Percentiles rank a stretch among this genome's conserved stretches.
These are phyloP conservation scores for Debaryomyces maramus DNA, from an alignment of 805 yeast genomes.

Conservation along the genomic window DNA sequence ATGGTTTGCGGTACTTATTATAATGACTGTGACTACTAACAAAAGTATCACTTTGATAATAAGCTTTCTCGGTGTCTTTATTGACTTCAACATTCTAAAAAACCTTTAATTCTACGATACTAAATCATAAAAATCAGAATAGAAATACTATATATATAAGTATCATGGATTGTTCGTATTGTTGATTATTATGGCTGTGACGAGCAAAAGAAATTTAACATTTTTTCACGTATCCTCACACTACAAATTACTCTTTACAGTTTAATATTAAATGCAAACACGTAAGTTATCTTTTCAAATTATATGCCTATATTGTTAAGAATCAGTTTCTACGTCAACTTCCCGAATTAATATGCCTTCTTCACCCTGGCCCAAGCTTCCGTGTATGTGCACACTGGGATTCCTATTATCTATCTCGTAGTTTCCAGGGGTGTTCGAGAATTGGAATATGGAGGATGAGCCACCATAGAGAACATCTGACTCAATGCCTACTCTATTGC, in stretches of 20 bases:
- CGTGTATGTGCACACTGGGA: constrained; percentile 52
- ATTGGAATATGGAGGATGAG: constrained; percentile 55
- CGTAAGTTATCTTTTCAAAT: not conserved
- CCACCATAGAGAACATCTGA: constrained; percentile 68
- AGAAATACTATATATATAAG: no score
- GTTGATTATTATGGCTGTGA: not conserved
- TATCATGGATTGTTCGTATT: no score
- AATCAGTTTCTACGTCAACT: constrained; percentile 47
- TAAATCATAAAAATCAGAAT: no score
- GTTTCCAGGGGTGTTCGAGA: constrained; percentile 33
- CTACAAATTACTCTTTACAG: not conserved
- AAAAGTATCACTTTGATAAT: constrained; percentile 12
- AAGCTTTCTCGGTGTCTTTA: constrained; percentile 10
- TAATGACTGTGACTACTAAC: constrained; percentile 9
- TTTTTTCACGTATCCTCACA: not conserved
- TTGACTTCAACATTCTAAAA: constrained; percentile 7
- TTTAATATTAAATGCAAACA: no score
- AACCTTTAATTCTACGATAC: no score
- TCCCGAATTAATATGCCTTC: constrained; percentile 69
- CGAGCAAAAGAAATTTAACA: not conserved
- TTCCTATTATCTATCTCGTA: constrained; percentile 42
- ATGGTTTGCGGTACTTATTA: constrained; percentile 4
- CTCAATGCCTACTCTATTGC: constrained; percentile 82
- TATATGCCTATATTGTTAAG: no score
- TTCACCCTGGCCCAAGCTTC: constrained; percentile 58